Evolutionary conservation across 345 rosid species (phyloP).

Genomic region (Populus deltoides): DNA sequence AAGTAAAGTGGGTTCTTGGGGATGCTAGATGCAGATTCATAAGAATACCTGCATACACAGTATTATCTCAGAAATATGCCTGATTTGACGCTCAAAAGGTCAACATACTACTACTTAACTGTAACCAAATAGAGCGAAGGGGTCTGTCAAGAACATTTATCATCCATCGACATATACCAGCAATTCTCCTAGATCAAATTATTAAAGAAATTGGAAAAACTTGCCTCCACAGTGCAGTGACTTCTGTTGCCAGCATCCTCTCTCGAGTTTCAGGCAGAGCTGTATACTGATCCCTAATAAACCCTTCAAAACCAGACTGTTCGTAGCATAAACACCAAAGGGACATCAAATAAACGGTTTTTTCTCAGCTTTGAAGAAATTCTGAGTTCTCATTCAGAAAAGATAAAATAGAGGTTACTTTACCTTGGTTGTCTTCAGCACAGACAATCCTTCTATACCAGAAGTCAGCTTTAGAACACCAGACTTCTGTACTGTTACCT

Average conservation of each 20-base stretch:
- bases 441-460: slow-evolving; percentile 65
- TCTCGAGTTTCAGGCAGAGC: slow-evolving; percentile 87
- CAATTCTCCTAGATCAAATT: background rate
- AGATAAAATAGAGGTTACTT: slow-evolving; percentile 8
- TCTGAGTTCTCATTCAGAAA: background rate
- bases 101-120: background rate
- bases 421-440: slow-evolving; percentile 92
- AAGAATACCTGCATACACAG: slow-evolving; percentile 63
- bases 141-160: background rate
- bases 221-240: slow-evolving; percentile 89
- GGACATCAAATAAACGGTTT: no score
- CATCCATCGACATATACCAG: background rate
- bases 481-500: slow-evolving; percentile 63
- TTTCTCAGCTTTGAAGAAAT: no score
- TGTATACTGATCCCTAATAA: slow-evolving; percentile 81
- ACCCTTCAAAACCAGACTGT: slow-evolving; percentile 98
- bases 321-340: slow-evolving; percentile 19
- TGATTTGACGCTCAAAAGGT: background rate
- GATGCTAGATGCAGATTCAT: slow-evolving; percentile 55
- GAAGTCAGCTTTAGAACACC: slow-evolving; percentile 63
- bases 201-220: slow-evolving; percentile 1
- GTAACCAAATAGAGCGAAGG: background rate
- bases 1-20: slow-evolving; percentile 64
- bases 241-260: slow-evolving; percentile 85
- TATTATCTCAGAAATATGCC: slow-evolving; percentile 10